Conservation (phyloP, 495 filamentous ascomycete species). For the Hypoxylon fuscum region DNA sequence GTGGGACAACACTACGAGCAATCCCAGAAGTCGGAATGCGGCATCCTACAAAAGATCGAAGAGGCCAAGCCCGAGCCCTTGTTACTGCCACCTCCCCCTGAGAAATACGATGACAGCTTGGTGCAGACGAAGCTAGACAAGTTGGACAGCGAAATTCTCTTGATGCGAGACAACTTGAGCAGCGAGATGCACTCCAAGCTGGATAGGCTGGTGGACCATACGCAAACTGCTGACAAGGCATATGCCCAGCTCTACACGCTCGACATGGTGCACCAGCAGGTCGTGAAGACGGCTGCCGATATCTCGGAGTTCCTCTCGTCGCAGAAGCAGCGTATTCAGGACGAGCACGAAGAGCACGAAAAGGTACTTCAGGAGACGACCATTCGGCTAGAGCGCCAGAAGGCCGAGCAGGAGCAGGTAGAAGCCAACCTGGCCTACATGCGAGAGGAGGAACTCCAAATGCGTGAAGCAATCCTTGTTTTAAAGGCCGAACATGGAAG, state of each 20-base stretch:
- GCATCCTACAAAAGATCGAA: constrained; percentile 64
- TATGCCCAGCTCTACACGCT: constrained; percentile 75
- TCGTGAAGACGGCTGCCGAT: constrained; percentile 83
- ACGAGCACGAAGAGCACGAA: constrained; percentile 81
- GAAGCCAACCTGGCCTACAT: constrained; percentile 75
- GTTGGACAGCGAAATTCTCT: constrained; percentile 41
- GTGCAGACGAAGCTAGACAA: constrained; percentile 47
- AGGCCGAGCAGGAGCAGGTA: constrained; percentile 80
- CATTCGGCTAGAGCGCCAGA: constrained; percentile 78
- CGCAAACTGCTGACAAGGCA: constrained; percentile 62
- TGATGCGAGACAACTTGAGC: constrained; percentile 53
- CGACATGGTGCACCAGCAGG: constrained; percentile 88
- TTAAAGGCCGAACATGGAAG: constrained; percentile 75
- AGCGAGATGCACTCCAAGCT: constrained; percentile 80
- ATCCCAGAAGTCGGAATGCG: constrained; percentile 57
- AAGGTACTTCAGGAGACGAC: constrained; percentile 83
- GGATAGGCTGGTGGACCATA: constrained; percentile 80
- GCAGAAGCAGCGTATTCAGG: constrained; percentile 79
- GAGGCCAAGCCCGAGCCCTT: constrained; percentile 56
- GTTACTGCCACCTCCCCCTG: constrained; percentile 48
- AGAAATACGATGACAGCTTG: constrained; percentile 53
- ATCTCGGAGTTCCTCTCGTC: constrained; percentile 84
- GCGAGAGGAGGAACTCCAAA: constrained; percentile 55
- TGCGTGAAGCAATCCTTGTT: constrained; percentile 50
- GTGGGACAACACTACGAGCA: constrained; percentile 85